phyloP scores from a whole-genome alignment of 1,284 basidiomycete genomes.

The Puccinia novopanici region DNA sequence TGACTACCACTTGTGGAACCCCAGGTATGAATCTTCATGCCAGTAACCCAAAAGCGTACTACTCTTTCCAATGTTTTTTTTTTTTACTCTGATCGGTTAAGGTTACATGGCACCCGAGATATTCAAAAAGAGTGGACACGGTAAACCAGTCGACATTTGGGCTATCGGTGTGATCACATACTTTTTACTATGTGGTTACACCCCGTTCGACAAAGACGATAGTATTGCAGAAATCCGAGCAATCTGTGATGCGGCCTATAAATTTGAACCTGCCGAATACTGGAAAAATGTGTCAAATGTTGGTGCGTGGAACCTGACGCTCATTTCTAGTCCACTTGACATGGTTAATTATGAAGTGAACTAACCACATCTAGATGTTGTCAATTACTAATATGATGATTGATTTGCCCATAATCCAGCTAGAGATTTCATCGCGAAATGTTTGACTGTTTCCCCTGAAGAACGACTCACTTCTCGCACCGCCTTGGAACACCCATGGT shows the following conservation, averaged over 20 bases:
- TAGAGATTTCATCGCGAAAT: constrained; percentile 75
- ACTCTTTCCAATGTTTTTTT: background rate
- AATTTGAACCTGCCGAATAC: constrained; percentile 72
- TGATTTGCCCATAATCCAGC: constrained; percentile 72
- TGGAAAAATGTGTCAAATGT: constrained; percentile 54
- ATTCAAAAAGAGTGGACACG: constrained; percentile 92
- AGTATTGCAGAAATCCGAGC: constrained; percentile 70
- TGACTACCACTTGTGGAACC: constrained; percentile 94
- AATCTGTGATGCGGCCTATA: constrained; percentile 86
- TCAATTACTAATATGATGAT: constrained; percentile 1
- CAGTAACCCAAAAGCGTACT: constrained; percentile 61
- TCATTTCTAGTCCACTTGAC: background rate
- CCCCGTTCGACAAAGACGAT: constrained; percentile 86
- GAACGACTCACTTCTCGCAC: constrained; percentile 74
- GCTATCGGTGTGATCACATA: constrained; percentile 50
- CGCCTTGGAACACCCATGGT: constrained; percentile 76
- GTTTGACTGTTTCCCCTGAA: constrained; percentile 78
- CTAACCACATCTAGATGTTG: too few relatives aligned
- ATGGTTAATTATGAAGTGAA: background rate
- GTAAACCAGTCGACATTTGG: constrained; percentile 89
- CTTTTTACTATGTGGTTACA: constrained; percentile 59
- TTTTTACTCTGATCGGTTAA: constrained; percentile 51
- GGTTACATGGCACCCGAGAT: constrained; percentile 97
- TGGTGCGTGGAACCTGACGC: constrained; percentile 58
- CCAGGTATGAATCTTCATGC: too few relatives aligned